Conservation (phyloP, 2,329 filamentous ascomycete species). For the Clarireedia monteithiana region DNA sequence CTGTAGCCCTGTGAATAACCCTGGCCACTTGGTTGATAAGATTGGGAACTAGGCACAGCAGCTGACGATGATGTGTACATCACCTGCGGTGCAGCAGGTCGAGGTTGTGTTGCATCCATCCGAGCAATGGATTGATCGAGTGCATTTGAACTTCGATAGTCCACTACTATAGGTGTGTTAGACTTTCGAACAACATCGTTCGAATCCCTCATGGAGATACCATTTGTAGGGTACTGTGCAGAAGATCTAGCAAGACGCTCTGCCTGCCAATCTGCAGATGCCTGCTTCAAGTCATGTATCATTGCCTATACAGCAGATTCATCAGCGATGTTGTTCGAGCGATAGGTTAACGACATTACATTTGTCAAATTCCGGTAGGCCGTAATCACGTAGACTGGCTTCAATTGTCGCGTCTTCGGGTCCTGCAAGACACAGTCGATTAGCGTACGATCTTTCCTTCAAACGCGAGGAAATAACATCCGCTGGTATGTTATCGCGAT, state of each 20-base stretch:
- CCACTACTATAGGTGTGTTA: conserved; percentile 31
- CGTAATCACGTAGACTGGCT: conserved; percentile 68
- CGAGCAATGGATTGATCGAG: conserved; percentile 31
- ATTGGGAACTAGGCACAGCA: conserved; percentile 10
- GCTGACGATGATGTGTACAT: conserved; percentile 18
- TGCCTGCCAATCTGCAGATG: conserved; percentile 42
- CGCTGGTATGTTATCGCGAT: background rate
- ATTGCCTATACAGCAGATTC: conserved; percentile 36
- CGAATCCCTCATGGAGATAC: conserved; percentile 28
- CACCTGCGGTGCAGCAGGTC: conserved; percentile 10
- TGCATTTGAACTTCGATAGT: conserved; percentile 25
- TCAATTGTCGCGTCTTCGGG: conserved; percentile 49
- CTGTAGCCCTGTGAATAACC: conserved; percentile 19
- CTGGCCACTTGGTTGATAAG: conserved; percentile 11
- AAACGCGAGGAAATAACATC: too few species aligned
- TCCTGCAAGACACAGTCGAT: conserved; percentile 34
- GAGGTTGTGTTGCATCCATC: conserved; percentile 27
- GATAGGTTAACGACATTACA: conserved; percentile 38
- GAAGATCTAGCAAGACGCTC: conserved; percentile 25
- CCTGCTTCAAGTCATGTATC: conserved; percentile 46
- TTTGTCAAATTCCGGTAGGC: conserved; percentile 73
- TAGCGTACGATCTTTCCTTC: background rate
- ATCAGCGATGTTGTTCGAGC: conserved; percentile 15
- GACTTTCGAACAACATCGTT: conserved; percentile 28
- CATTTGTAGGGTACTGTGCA: conserved; percentile 27